A percentile compares a stretch with the other conserved stretches of the same genome.
These are phyloP conservation scores for Colletotrichum incanum DNA, from an alignment of 2,329 filamentous ascomycete genomes.

Conservation along the genomic window DNA sequence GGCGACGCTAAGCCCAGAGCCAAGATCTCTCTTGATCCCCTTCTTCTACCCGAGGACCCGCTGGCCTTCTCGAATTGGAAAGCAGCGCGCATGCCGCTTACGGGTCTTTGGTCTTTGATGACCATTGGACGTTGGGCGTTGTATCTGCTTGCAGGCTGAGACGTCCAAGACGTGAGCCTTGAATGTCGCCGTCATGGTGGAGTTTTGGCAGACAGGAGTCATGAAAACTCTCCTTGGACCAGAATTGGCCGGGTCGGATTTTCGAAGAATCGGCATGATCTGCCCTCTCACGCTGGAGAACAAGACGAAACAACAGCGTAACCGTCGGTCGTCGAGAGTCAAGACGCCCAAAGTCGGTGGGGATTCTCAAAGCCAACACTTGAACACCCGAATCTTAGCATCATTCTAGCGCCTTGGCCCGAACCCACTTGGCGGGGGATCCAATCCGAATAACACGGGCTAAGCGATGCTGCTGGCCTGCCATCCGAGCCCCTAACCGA, in stretches of 20 bases:
- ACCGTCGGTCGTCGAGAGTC: neutral
- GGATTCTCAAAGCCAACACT: slow-evolving; percentile 4
- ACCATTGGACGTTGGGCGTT: neutral
- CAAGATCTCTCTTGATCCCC: slow-evolving; percentile 21
- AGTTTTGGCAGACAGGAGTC: neutral
- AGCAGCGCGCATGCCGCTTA: slow-evolving; percentile 23
- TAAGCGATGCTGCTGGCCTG: slow-evolving; percentile 33
- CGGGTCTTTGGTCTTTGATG: neutral
- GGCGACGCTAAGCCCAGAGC: slow-evolving; percentile 32
- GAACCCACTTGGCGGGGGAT: neutral
- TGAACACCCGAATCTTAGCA: slow-evolving; percentile 23
- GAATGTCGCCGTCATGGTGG: neutral
- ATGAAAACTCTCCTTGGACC: neutral
- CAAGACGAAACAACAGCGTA: neutral
- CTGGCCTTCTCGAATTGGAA: slow-evolving; percentile 31
- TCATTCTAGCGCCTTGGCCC: slow-evolving; percentile 38
- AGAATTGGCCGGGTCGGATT: too few species aligned
- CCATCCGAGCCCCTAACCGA: slow-evolving; percentile 29
- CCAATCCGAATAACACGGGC: slow-evolving; percentile 35
- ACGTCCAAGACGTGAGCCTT: neutral
- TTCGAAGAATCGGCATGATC: neutral
- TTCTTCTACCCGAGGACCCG: slow-evolving; percentile 33
- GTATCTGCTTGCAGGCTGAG: neutral
- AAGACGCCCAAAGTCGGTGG: slow-evolving; percentile 1
- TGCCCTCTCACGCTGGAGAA: neutral